These are phyloP conservation scores for Phytophthora citricola DNA, from an alignment of 352 stramenopile species.

Conservation along the genomic window DNA sequence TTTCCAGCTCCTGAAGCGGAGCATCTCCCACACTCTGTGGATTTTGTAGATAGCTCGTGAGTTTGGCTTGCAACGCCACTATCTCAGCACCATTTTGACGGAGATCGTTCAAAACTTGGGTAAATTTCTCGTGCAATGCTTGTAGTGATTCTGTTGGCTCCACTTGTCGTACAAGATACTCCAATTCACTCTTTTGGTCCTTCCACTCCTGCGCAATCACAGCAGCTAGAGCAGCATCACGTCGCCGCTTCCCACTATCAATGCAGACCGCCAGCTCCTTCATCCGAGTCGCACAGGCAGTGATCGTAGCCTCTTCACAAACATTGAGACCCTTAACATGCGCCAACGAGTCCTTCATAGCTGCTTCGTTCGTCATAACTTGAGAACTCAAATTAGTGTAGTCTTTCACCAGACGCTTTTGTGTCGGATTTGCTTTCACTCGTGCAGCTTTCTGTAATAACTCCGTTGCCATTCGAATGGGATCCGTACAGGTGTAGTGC, in stretches of 20 bases:
- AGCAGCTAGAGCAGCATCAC: constrained; percentile 12
- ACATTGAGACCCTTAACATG: constrained; percentile 8
- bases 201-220: constrained; percentile 3
- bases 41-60: not conserved
- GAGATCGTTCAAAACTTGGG: not conserved
- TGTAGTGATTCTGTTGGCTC: not conserved
- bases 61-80: not conserved
- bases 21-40: not conserved
- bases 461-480: constrained; percentile 1
- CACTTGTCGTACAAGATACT: not conserved
- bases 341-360: constrained; percentile 11
- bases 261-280: constrained; percentile 5
- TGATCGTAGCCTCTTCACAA: constrained; percentile 1
- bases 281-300: not conserved
- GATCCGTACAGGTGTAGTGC: not conserved
- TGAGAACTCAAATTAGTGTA: constrained; percentile 16
- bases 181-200: constrained; percentile 1
- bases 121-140: constrained; percentile 1
- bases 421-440: not conserved
- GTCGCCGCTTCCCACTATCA: constrained; percentile 5
- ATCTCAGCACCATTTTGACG: constrained; percentile 1
- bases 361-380: constrained; percentile 12
- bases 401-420: constrained; percentile 14
- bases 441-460: not conserved
- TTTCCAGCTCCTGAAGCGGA: not conserved